Conservation (phyloP, 768 basidiomycete species). For the Coprinopsis strossmayeri region DNA sequence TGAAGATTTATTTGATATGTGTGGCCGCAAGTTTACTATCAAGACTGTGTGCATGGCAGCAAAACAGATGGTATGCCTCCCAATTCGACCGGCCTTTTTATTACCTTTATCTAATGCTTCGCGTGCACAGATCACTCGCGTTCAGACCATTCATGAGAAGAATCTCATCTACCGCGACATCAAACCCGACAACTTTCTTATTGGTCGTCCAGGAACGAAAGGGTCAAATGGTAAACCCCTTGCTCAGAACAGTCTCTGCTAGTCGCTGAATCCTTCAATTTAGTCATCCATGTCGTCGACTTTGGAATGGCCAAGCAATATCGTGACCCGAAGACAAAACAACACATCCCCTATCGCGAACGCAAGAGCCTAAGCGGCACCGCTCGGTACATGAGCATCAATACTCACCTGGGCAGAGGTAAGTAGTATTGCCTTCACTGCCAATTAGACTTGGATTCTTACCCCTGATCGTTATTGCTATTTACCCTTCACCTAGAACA, state of each 20-base stretch:
- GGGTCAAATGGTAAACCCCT: constrained; percentile 61
- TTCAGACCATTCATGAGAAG: constrained; percentile 98
- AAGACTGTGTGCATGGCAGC: constrained; percentile 99
- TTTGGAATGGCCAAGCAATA: constrained; percentile 99
- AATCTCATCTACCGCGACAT: constrained; percentile 99
- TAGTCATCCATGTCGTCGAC: constrained; percentile 91
- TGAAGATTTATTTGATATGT: constrained; percentile 99
- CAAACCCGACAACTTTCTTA: constrained; percentile 98
- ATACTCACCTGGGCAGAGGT: constrained; percentile 97
- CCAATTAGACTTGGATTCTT: constrained; percentile 1
- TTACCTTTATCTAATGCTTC: constrained; percentile 5
- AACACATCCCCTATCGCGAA: constrained; percentile 98
- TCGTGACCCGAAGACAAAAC: constrained; percentile 97
- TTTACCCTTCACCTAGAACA: constrained; percentile 41
- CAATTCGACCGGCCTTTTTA: neutral
- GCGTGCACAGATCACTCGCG: constrained; percentile 69
- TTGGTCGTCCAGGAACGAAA: constrained; percentile 92
- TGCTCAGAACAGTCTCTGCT: constrained; percentile 3
- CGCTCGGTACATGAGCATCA: constrained; percentile 99
- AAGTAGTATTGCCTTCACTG: constrained; percentile 17
- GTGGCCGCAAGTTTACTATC: constrained; percentile 92
- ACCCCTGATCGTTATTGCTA: constrained; percentile 4
- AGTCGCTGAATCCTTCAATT: constrained; percentile 4
- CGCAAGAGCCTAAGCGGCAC: constrained; percentile 96
- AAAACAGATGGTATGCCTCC: constrained; percentile 78